Evolutionary conservation across 805 yeast genomes (phyloP), one percentile per base, ranked within the genome.

Genomic region (Candida rishiriensis): DNA sequence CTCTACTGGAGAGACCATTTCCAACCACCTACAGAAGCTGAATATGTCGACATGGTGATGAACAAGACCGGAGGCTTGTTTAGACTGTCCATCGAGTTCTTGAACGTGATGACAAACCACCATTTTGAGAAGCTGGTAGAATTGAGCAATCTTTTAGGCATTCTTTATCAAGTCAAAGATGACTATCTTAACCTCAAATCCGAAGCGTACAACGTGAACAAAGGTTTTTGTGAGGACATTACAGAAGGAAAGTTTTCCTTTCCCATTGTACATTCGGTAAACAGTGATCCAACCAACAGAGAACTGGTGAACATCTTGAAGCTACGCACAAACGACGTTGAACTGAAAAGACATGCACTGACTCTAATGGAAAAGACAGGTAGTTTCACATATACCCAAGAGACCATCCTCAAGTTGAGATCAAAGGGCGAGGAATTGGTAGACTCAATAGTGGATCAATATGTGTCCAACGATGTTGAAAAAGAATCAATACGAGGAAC

Each of bases 11-110:
- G 97, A 49, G 96, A 88, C 44, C 68, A 73, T 28, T 55, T 70
- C 29, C 56, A 59, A 1, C 71, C 83, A 38, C 93, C 93, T 0
- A 67, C 70, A 4, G 84, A 81, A 47, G 60, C 63, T 1, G 80
- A 86, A 56, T 90, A 90, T 57, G 60, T 81, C 30, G 72, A 72
- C 33, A 90, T 91, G 97, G 95, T 85, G 9, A 76, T 77, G 74
- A 82, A 88, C 57, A 90, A 85, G 54, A 90, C 97, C 0, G 96
- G 96, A 1, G 97, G 97, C 0, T 68, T 90, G 31, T 85, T 88
- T 58, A 70, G 97, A 50, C 67, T 90, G 31, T 81, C 91, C 0
- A 79, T 85, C 3, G 69, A 81, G 47, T 63, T 89, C 32, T 71
- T 89, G 76, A 81, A 46, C 26, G 42, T 65, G 12, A 18, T 49